Base-by-base conservation (phyloP, 495 filamentous ascomycete genomes). In the Aspergillus bertholletiae region DNA sequence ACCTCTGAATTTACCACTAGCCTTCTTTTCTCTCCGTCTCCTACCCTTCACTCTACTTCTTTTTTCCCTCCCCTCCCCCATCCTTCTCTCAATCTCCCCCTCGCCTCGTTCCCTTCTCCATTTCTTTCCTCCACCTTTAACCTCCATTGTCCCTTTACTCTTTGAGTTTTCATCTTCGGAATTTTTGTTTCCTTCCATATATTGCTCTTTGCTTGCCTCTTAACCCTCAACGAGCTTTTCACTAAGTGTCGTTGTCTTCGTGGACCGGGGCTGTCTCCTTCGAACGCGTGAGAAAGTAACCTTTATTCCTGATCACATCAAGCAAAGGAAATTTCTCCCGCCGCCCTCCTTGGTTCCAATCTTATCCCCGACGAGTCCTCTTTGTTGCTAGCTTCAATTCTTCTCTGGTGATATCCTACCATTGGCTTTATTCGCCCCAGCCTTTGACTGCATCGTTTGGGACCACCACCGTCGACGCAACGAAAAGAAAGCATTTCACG, bases 181-280 rank as follows among this genome's bases (percentile, higher is more conserved):
- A 49, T 55, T 49, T 60, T 49, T 51, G 53, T 55, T 57, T 54
- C 23, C 47, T 50, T 56, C 56, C 56, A 50, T 53, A 49, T 46
- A 51, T 51, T 57, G 53, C 49, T 51, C 47, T 56, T 58, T 37
- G 45, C 30, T 54, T 54, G 52, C 58, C 49, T 52, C 27, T 54
- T 54, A 53, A 30, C 49, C 51, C 57, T 52, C 69, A 76, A 74
- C 74, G 74, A 78, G 72, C 74, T 76, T 78, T 78, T 78, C 72
- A 75, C 70, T 78, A 78, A 76, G 74, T 75, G 69, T 77, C 73
- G 74, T 76, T 75, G 73, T 58, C 39, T 41, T 34, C 45, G 58
- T 64, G 61, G 58, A 48, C 40, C 53, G 43, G 64, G 60, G 62
- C 49, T 63, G 61, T 66, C 55, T 60, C 56, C 44, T 46, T 65